These are phyloP conservation scores for Colletotrichum falcatum DNA, from an alignment of 2,329 filamentous ascomycete species.

Conservation along the genomic window DNA sequence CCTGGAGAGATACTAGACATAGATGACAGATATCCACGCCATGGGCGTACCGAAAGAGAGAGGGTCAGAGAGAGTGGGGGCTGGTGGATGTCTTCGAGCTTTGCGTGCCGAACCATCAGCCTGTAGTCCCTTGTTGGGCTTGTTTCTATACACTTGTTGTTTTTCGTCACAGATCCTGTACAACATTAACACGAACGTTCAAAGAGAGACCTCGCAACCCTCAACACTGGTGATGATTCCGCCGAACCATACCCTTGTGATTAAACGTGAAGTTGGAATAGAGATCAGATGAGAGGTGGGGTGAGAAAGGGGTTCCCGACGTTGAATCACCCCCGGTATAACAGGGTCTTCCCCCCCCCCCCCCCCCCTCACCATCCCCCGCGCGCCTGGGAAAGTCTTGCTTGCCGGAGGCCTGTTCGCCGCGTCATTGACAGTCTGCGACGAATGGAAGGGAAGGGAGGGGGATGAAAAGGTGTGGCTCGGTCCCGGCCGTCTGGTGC, in stretches of 20 bases:
- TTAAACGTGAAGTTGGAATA: slow-evolving; percentile 25
- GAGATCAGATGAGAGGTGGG: slow-evolving; percentile 25
- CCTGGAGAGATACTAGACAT: slow-evolving; percentile 24
- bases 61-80: slow-evolving; percentile 1
- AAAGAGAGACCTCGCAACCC: neutral
- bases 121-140: slow-evolving; percentile 27
- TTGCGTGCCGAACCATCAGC: slow-evolving; percentile 5
- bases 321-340: slow-evolving; percentile 10
- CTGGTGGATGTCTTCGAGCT: neutral
- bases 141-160: slow-evolving; percentile 27
- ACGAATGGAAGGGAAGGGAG: neutral
- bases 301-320: neutral
- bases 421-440: slow-evolving; percentile 8
- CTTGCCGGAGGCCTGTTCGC: neutral
- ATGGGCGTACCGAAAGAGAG: slow-evolving; percentile 19
- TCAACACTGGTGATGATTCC: neutral
- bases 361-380: slow-evolving; percentile 27
- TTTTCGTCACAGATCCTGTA: slow-evolving; percentile 35
- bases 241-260: neutral
- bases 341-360: slow-evolving; percentile 13
- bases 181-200: slow-evolving; percentile 27
- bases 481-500: neutral
- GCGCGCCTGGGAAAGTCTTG: slow-evolving; percentile 28
- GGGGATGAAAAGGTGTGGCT: slow-evolving; percentile 1
- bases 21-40: slow-evolving; percentile 35